Base-by-base conservation (phyloP, 768 basidiomycete species). In the Saitozyma sp. region DNA sequence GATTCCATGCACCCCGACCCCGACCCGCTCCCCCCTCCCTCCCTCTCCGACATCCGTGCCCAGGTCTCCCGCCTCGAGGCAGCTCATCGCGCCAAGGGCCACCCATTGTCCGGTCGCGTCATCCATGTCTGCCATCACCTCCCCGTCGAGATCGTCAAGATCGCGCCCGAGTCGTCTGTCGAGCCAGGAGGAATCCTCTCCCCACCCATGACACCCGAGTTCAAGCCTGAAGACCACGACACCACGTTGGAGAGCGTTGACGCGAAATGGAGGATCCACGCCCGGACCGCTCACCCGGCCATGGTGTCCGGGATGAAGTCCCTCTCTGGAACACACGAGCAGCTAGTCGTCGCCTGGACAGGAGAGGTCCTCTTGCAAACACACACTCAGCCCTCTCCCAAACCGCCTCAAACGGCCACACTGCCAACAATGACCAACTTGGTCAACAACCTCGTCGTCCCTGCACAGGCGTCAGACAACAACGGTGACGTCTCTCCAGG, bases 281-380 rank as follows among this genome's bases (percentile, higher is more conserved):
- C 87, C 1, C 84, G 95, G 46, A 88, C 92, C 66, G 94, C 93
- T 16, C 96, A 98, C 76, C 86, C 91, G 9, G 95, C 95, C 10
- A 92, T 98, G 90, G 89, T 93, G 63, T 89, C 89, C 50, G 95
- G 95, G 40, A 92, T 97, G 73, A 86, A 88, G 57, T 89, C 89
- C 10, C 85, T 99, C 42, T 84, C 88, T 3, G 82, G 86, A 11
- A 89, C 89, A 0, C 90, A 95, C 79, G 89, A 95, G 69, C 92
- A 98, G 82, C 78, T 95, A 73, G 85, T 97, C 76, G 84, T 98
- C 50, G 95, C 92, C 19, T 95, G 96, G 90, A 90, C 91, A 0
- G 95, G 95, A 45, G 92, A 96, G 67, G 85, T 98, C 67, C 78
- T 86, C 58, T 75, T 82, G 54, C 84, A 86, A 10, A 65, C 72